Evolutionary conservation across 257 asterid species (phyloP).

Genomic region (Nicotiana tomentosiformis): DNA sequence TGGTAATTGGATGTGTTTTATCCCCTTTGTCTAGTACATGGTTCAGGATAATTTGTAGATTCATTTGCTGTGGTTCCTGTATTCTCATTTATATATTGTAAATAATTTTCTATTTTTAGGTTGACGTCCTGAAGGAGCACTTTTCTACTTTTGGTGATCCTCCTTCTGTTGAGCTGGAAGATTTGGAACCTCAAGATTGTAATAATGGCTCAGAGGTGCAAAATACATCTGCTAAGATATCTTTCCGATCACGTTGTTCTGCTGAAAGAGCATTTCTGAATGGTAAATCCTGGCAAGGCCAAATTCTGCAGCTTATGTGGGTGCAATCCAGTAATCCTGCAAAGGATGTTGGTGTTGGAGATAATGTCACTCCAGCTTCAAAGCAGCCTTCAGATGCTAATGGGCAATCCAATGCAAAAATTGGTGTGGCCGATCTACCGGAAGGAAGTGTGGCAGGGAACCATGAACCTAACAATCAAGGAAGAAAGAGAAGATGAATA

Average conservation of each 20-base stretch:
- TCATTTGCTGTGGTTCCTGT: not conserved
- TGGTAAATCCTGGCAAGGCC: slow-evolving; percentile 86
- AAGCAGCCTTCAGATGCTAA: slow-evolving; percentile 16
- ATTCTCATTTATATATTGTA: not conserved
- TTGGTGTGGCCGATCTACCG: not conserved
- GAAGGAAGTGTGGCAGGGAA: slow-evolving; percentile 27
- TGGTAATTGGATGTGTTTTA: not conserved
- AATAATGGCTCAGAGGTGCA: slow-evolving; percentile 27
- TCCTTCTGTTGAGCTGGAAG: slow-evolving; percentile 66
- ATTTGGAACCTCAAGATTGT: slow-evolving; percentile 36
- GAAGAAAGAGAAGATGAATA: slow-evolving; percentile 20
- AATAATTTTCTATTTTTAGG: slow-evolving; percentile 32
- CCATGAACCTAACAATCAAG: slow-evolving; percentile 28
- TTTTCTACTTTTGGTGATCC: slow-evolving; percentile 72
- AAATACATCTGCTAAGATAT: slow-evolving; percentile 51
- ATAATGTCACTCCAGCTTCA: slow-evolving; percentile 16
- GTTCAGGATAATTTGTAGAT: not conserved
- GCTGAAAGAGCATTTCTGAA: slow-evolving; percentile 86
- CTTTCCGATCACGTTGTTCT: slow-evolving; percentile 57
- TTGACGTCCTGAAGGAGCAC: slow-evolving; percentile 68
- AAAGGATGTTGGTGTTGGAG: slow-evolving; percentile 20
- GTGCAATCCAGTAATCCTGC: slow-evolving; percentile 20
- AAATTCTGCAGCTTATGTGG: slow-evolving; percentile 69
- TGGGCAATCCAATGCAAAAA: slow-evolving; percentile 19
- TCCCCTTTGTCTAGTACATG: not conserved